Evolutionary conservation across 2,329 filamentous ascomycete genomes (phyloP).

Genomic region (Acarospora socialis): DNA sequence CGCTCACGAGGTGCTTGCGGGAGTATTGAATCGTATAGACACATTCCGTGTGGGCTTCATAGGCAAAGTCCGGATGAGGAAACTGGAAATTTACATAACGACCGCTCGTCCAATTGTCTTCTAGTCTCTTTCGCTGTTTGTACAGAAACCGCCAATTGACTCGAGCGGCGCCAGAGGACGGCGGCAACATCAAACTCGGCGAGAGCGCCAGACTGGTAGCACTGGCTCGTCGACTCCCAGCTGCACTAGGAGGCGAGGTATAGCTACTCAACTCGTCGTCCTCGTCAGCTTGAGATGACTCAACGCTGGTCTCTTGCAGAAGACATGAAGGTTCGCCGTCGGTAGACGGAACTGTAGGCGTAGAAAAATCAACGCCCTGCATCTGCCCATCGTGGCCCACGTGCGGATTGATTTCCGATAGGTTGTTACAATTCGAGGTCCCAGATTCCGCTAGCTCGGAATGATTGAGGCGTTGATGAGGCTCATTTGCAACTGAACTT

Average conservation of each 20-base stretch:
- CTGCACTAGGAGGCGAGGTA: background rate
- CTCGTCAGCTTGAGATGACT: constrained; percentile 10
- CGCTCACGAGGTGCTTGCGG: constrained; percentile 75
- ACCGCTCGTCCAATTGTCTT: constrained; percentile 82
- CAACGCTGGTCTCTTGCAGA: no score
- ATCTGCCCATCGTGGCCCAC: constrained; percentile 22
- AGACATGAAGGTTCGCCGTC: no score
- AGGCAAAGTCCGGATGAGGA: constrained; percentile 63
- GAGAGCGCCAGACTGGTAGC: constrained; percentile 14
- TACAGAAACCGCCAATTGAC: constrained; percentile 92
- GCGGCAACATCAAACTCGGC: constrained; percentile 22
- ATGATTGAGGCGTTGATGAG: background rate
- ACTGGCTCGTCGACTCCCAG: background rate
- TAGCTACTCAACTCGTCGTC: constrained; percentile 3
- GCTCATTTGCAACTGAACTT: background rate
- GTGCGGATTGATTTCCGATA: background rate
- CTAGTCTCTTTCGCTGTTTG: constrained; percentile 67
- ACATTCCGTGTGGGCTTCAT: constrained; percentile 80
- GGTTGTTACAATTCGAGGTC: background rate
- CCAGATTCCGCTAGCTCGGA: background rate
- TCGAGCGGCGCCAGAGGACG: constrained; percentile 30
- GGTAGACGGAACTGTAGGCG: no score
- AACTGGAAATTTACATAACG: constrained; percentile 78
- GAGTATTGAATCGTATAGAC: constrained; percentile 92
- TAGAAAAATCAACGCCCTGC: constrained; percentile 28